phyloP scores from a whole-genome alignment of 2,329 filamentous ascomycete genomes.

The Colletotrichum gigasporum region DNA sequence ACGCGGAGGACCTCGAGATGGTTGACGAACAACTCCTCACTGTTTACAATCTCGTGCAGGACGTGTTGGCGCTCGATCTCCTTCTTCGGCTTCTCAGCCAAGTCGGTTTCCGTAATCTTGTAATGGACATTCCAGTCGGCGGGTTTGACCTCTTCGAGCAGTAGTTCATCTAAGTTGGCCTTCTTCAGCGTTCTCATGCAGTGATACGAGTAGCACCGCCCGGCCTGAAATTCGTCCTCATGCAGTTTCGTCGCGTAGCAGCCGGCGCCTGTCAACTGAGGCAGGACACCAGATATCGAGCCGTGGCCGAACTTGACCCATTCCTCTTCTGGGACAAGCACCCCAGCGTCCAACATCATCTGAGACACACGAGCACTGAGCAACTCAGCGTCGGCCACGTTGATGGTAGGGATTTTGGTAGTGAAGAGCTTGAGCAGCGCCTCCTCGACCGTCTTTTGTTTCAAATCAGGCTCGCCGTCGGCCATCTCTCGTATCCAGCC shows the following conservation, averaged over 20 bases:
- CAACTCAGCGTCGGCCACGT: conserved; percentile 93
- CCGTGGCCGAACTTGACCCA: conserved; percentile 94
- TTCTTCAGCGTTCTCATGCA: conserved; percentile 96
- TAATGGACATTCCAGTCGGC: conserved; percentile 94
- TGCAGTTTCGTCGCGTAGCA: conserved; percentile 92
- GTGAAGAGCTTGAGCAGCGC: conserved; percentile 90
- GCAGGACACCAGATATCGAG: conserved; percentile 87
- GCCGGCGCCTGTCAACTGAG: conserved; percentile 89
- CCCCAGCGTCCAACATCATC: conserved; percentile 81
- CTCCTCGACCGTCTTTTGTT: conserved; percentile 84
- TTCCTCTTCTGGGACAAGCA: conserved; percentile 89
- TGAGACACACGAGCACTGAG: conserved; percentile 81
- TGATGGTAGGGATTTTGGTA: conserved; percentile 97
- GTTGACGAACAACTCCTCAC: conserved; percentile 90
- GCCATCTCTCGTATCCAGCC: conserved; percentile 89
- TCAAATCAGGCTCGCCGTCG: conserved; percentile 89
- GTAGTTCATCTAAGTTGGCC: conserved; percentile 82
- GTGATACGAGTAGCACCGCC: conserved; percentile 91
- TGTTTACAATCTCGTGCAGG: conserved; percentile 93
- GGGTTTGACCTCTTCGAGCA: conserved; percentile 73
- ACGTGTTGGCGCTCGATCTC: conserved; percentile 94
- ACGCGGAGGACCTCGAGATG: conserved; percentile 86
- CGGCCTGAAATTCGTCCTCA: conserved; percentile 67
- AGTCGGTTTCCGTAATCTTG: conserved; percentile 79
- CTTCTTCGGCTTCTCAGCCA: conserved; percentile 79